Evolutionary conservation across 495 filamentous ascomycete species (phyloP), one percentile per base, ranked within the genome.

Genomic region (Penicillium chermesinum): DNA sequence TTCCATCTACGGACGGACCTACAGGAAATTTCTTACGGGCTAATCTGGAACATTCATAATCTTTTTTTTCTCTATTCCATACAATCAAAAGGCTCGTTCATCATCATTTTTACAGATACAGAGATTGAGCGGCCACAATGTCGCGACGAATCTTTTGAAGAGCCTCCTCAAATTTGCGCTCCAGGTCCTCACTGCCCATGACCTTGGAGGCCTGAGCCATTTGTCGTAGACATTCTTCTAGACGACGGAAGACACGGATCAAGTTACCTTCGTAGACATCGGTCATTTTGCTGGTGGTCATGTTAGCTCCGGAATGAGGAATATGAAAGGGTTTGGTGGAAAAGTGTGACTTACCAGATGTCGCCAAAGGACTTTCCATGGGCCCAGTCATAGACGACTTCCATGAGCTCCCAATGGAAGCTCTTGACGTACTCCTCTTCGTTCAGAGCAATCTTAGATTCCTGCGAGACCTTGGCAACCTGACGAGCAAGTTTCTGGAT

Each of bases 131-230:
- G 41, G 91, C 88, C 47, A 96, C 91, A 64, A 96, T 89, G 62
- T 95, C 90, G 58, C 93, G 76, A 69, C 84, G 81, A 15, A 97
- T 83, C 80, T 95, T 94, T 38, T 73, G 71, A 56, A 98, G 70
- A 27, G 87, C 83, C 46, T 79, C 72, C 64, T 95, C 89, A 56
- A 98, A 98, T 62, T 88, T 97, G 57, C 82, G 71, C 65, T 90
- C 83, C 44, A 98, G 75, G 49, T 96, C 93, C 53, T 95, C 87
- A 62, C 84, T 95, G 44, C 93, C 93, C 94, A 98, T 98, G 44
- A 95, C 91, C 69, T 95, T 96, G 53, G 86, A 80, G 34, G 89
- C 93, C 69, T 96, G 86, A n/a, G 86, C 91, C 81, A 97, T 95
- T 67, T 98, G 93, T 53, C 94, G 79, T n/a, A 98, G 73, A 42